Evolutionary conservation across 1,284 basidiomycete species (phyloP), one percentile per base, ranked within the genome.

Genomic region (Irpex lacteus): DNA sequence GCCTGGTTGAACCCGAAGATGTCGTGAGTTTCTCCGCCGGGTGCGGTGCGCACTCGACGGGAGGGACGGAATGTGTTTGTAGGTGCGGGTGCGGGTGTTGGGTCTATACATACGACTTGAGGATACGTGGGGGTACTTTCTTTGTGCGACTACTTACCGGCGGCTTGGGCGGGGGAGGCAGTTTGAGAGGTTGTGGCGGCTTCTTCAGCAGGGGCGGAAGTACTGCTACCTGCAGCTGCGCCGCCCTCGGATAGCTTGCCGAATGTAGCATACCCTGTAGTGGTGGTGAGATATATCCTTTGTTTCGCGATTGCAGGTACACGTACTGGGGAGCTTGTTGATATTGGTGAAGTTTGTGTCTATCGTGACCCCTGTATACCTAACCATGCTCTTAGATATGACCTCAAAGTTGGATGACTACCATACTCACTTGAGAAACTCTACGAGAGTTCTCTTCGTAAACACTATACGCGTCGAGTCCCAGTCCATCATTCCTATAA

Each of bases 401-500:
- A n/a, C n/a, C n/a, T n/a, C n/a, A n/a, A n/a, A n/a, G n/a, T n/a
- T n/a, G n/a, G n/a, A n/a, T n/a, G n/a, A n/a, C n/a, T n/a, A n/a
- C n/a, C n/a, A n/a, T n/a, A n/a, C n/a, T 26, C 26, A 52, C 88
- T 87, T 90, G 65, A 91, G 77, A 71, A 91, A 91, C 71, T 91
- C 89, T 61, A 90, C 80, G 66, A 91, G 77, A 53, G 83, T 78
- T 36, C 89, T 83, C 72, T 91, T 91, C 3, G 88, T 91, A 72
- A 91, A 91, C 38, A 91, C 83, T 63, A 91, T 89, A 63, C 75
- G 83, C 50, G 88, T 90, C 6, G 73, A 72, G 70, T 91, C 90
- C 90, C 90, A 91, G 74, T 91, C 89, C 66, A 91, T 77, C 85
- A 90, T 84, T 62, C 89, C 89, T 90, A 34, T 56, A 53, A 52